A percentile compares a stretch with the other conserved stretches of the same genome.
Conservation (phyloP, 208 protist genomes). For the Leishmania gerbilli region DNA sequence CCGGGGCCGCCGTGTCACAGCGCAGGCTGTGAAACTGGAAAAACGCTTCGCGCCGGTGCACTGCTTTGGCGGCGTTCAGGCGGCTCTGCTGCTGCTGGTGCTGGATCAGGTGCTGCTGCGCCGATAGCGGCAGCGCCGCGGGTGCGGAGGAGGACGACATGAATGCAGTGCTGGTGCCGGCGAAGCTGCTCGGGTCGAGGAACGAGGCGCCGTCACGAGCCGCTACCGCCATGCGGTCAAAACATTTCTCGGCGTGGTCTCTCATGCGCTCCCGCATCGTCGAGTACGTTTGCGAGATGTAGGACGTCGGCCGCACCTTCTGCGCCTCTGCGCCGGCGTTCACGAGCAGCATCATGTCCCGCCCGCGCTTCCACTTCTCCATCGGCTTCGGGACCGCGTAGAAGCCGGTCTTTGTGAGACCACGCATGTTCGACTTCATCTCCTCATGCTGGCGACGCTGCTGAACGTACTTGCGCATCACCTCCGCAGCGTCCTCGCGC, state of each 20-base stretch:
- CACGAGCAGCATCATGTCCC: constrained; percentile 73
- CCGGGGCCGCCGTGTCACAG: constrained; percentile 25
- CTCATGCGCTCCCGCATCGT: constrained; percentile 37
- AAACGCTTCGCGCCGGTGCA: constrained; percentile 30
- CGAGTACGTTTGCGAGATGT: constrained; percentile 56
- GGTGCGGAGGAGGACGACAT: background rate
- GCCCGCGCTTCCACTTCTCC: constrained; percentile 66
- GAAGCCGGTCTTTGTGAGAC: constrained; percentile 71
- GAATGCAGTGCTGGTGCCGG: background rate
- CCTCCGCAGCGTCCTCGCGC: constrained; percentile 44
- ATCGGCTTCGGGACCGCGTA: constrained; percentile 38
- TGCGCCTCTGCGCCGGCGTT: constrained; percentile 50
- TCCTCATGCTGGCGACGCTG: constrained; percentile 60
- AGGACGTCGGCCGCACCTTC: constrained; percentile 45
- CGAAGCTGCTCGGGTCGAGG: constrained; percentile 31
- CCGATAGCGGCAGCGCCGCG: background rate
- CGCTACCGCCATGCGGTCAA: constrained; percentile 16
- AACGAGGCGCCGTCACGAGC: constrained; percentile 28
- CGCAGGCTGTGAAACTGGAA: constrained; percentile 36
- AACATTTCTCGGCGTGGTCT: constrained; percentile 52
- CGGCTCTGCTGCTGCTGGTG: constrained; percentile 28
- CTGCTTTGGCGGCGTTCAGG: constrained; percentile 12
- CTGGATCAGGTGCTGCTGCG: constrained; percentile 20
- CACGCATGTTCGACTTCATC: constrained; percentile 41
- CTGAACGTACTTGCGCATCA: constrained; percentile 44